phyloP scores from a whole-genome alignment of 2,329 filamentous ascomycete species.

The Sarocladium brachiariae region DNA sequence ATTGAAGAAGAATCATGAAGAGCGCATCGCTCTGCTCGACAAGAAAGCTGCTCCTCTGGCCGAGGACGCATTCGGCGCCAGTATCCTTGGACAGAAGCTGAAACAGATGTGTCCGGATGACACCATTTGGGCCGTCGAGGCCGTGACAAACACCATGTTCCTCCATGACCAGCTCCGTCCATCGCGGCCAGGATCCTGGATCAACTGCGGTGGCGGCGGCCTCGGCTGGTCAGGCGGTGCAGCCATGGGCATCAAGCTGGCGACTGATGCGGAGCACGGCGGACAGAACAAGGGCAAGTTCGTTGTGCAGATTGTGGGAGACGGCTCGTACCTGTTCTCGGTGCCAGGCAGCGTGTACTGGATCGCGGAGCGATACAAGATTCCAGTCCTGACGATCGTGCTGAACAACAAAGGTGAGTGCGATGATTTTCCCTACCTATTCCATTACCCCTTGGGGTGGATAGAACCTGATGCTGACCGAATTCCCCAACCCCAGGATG shows the following conservation, averaged over 20 bases:
- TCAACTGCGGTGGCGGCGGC: conserved; percentile 72
- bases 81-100: conserved; percentile 18
- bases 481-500: conserved; percentile 33
- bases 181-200: conserved; percentile 60
- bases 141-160: conserved; percentile 60
- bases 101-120: conserved; percentile 22
- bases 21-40: conserved; percentile 53
- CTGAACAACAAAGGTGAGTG: conserved; percentile 47
- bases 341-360: conserved; percentile 50
- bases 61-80: conserved; percentile 42
- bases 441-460: too few relatives aligned
- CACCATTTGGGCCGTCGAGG: conserved; percentile 68
- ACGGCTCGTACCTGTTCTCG: conserved; percentile 50
- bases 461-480: background rate
- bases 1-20: conserved; percentile 23
- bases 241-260: conserved; percentile 67
- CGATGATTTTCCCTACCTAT: too few relatives aligned
- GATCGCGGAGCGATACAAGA: conserved; percentile 47
- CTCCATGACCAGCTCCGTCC: conserved; percentile 64
- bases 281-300: conserved; percentile 42
- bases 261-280: conserved; percentile 32
- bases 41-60: conserved; percentile 48
- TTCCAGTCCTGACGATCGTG: conserved; percentile 48
- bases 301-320: conserved; percentile 50
- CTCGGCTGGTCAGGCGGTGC: conserved; percentile 72